phyloP scores from a whole-genome alignment of 345 rosid genomes.

The Euphorbia lathyris region DNA sequence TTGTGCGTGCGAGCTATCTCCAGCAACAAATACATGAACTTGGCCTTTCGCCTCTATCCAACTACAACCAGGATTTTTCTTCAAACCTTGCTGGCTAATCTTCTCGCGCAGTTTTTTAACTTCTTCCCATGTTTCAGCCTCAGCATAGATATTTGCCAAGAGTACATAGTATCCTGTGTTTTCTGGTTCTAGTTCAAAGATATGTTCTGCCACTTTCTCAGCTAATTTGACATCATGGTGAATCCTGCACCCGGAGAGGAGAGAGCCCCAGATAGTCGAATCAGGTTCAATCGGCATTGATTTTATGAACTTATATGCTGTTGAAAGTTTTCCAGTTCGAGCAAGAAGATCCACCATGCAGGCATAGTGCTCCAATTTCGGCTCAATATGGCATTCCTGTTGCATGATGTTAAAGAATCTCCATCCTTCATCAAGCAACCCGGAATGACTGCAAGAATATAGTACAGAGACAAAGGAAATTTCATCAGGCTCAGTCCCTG shows the following conservation, averaged over 20 bases:
- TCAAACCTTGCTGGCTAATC: constrained; percentile 21
- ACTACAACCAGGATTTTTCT: constrained; percentile 32
- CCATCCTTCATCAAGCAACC: constrained; percentile 70
- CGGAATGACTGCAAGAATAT: constrained; percentile 74
- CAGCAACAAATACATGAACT: constrained; percentile 27
- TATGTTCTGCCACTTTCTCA: constrained; percentile 29
- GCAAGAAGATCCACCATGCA: constrained; percentile 75
- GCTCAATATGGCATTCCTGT: constrained; percentile 58
- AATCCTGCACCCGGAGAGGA: constrained; percentile 30
- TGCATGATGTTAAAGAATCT: constrained; percentile 62
- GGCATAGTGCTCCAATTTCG: constrained; percentile 62
- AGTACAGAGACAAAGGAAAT: constrained; percentile 61
- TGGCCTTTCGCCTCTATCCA: constrained; percentile 34
- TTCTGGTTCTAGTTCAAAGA: constrained; percentile 34
- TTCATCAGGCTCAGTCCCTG: constrained; percentile 52
- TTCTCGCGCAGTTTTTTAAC: constrained; percentile 22
- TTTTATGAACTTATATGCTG: constrained; percentile 54
- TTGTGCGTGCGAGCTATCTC: constrained; percentile 23
- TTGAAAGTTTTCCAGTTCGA: constrained; percentile 45
- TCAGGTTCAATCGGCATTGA: constrained; percentile 52
- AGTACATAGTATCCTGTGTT: constrained; percentile 33
- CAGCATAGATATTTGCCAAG: constrained; percentile 30
- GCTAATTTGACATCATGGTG: constrained; percentile 32
- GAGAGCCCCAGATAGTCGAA: constrained; percentile 32
- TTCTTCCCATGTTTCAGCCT: constrained; percentile 36